These are phyloP conservation scores for Aspergillus terreus DNA, from an alignment of 2,329 filamentous ascomycete genomes.

Conservation along the genomic window DNA sequence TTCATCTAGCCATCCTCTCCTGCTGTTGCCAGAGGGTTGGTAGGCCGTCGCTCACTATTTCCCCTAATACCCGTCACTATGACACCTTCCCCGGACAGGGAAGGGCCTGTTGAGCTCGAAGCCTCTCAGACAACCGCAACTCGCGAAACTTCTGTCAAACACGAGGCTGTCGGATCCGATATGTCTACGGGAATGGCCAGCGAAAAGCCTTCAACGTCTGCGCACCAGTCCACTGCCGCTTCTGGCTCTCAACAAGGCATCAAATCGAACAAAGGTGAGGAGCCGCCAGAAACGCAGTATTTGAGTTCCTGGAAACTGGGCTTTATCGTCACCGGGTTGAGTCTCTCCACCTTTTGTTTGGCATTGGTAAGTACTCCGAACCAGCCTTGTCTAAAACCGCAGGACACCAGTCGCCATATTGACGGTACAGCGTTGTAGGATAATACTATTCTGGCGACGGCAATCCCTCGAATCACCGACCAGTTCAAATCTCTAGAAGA, in stretches of 20 bases:
- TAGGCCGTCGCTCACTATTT: too few relatives aligned
- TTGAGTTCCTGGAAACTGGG: constrained; percentile 28
- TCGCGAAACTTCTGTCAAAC: background rate
- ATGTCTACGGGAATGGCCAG: constrained; percentile 6
- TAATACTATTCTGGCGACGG: constrained; percentile 45
- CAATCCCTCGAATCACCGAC: constrained; percentile 47
- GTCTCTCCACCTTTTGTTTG: constrained; percentile 38
- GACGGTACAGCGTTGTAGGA: constrained; percentile 21
- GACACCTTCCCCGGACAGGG: background rate
- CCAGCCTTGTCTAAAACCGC: too few relatives aligned
- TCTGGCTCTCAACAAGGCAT: background rate
- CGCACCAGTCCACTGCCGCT: constrained; percentile 9
- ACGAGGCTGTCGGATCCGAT: background rate
- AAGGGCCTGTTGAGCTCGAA: background rate
- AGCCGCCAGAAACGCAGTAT: constrained; percentile 25
- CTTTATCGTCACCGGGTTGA: constrained; percentile 34
- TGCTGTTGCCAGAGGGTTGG: too few relatives aligned
- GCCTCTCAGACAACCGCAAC: background rate
- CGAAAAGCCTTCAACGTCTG: background rate
- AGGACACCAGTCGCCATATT: background rate
- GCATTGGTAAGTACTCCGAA: constrained; percentile 25
- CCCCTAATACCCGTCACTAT: too few relatives aligned
- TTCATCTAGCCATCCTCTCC: too few relatives aligned
- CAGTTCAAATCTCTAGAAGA: constrained; percentile 46
- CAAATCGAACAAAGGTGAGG: background rate